Percentiles rank a stretch among this genome's conserved stretches.
Evolutionary conservation across 2,329 filamentous ascomycete genomes (phyloP).

Genomic region (Ophiobolus disseminans): DNA sequence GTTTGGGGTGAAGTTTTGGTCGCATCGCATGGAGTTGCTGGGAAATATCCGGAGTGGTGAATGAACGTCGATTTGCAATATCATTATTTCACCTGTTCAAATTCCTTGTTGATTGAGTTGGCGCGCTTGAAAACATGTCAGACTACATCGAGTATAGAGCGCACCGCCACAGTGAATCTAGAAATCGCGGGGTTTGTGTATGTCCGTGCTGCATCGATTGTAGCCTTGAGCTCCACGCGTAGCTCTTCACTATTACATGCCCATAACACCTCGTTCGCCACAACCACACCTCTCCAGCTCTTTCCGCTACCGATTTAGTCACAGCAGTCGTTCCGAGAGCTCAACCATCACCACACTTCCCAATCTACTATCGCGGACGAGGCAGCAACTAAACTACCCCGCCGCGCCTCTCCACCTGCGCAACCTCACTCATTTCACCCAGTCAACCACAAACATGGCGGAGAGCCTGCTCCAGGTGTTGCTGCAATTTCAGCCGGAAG

Average conservation of each 20-base stretch:
- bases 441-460: constrained; percentile 32
- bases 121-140: too few relatives aligned
- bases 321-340: neutral
- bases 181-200: constrained; percentile 19
- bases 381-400: constrained; percentile 20
- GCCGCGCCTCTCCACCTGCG: constrained; percentile 21
- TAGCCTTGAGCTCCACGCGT: constrained; percentile 34
- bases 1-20: constrained; percentile 1
- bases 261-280: neutral
- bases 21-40: constrained; percentile 25
- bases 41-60: constrained; percentile 3
- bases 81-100: constrained; percentile 2
- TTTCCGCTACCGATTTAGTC: neutral
- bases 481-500: constrained; percentile 46
- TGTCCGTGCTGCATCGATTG: constrained; percentile 22
- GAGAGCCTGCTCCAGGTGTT: constrained; percentile 37
- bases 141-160: constrained; percentile 3
- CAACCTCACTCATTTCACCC: constrained; percentile 7
- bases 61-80: neutral
- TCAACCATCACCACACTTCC: too few relatives aligned
- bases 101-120: neutral
- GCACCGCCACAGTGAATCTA: constrained; percentile 16
- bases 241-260: constrained; percentile 16
- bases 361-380: too few relatives aligned
- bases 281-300: neutral